These are phyloP conservation scores for Aquilaria agallochum DNA, from an alignment of 441 rosid genomes.

Conservation along the genomic window DNA sequence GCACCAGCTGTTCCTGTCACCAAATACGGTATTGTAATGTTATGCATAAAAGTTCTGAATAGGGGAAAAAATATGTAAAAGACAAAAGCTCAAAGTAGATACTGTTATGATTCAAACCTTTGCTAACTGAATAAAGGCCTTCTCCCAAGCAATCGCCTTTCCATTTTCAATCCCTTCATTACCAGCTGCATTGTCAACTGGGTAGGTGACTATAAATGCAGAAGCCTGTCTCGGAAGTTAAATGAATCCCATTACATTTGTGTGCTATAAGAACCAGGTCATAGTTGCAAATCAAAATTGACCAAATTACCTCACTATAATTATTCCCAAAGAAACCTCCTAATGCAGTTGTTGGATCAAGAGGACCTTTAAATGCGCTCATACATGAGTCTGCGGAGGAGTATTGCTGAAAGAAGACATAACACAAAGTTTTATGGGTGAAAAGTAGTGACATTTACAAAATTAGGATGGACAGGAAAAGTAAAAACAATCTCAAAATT, in stretches of 20 bases:
- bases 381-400: conserved; percentile 85
- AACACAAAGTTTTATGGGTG: conserved; percentile 2
- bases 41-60: conserved; percentile 6
- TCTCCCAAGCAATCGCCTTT: conserved; percentile 95
- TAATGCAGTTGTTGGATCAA: conserved; percentile 92
- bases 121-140: conserved; percentile 83
- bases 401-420: conserved; percentile 66
- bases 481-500: no score
- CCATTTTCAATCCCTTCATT: conserved; percentile 64
- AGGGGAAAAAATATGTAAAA: conserved; percentile 7
- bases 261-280: conserved; percentile 18
- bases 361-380: conserved; percentile 98
- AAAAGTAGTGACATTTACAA: no score
- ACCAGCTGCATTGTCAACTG: conserved; percentile 73
- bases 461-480: no score
- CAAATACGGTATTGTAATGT: conserved; percentile 13
- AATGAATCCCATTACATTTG: conserved; percentile 19
- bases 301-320: conserved; percentile 71
- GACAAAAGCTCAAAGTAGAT: conserved; percentile 3
- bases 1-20: conserved; percentile 80
- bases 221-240: conserved; percentile 59
- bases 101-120: conserved; percentile 49
- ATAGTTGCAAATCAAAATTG: conserved; percentile 15
- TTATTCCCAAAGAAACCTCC: conserved; percentile 94
- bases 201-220: conserved; percentile 91